Evolutionary conservation across 2,329 filamentous ascomycete genomes (phyloP).

Genomic region (Aspergillus udagawae): DNA sequence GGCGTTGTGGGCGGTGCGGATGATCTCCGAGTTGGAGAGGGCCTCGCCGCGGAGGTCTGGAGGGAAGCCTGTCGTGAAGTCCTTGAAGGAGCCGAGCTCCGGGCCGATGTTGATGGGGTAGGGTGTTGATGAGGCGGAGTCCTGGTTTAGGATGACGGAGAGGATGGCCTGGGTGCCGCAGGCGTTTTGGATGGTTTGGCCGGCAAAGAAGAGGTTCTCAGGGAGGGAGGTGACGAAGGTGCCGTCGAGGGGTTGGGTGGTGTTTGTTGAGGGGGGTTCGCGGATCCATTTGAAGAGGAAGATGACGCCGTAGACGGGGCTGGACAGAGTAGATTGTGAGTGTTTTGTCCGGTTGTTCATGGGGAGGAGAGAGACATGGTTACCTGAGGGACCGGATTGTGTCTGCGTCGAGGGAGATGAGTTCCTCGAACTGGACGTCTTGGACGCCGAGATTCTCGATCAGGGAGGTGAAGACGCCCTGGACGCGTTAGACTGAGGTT

Average conservation of each 20-base stretch:
- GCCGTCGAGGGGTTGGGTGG: conserved; percentile 66
- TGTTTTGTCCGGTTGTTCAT: conserved; percentile 4
- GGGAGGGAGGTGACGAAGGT: conserved; percentile 71
- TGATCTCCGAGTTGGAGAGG: conserved; percentile 65
- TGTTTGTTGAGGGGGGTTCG: conserved; percentile 53
- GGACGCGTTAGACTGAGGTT: conserved; percentile 10
- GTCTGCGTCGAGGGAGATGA: conserved; percentile 80
- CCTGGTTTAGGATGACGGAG: conserved; percentile 85
- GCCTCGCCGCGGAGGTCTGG: conserved; percentile 69
- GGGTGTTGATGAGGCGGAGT: conserved; percentile 26
- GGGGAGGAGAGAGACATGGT: background rate
- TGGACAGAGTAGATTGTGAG: conserved; percentile 21
- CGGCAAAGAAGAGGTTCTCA: conserved; percentile 84
- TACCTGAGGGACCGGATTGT: conserved; percentile 43
- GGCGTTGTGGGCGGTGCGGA: conserved; percentile 80
- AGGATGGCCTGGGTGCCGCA: conserved; percentile 95
- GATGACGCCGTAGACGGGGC: conserved; percentile 89
- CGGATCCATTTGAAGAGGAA: conserved; percentile 88
- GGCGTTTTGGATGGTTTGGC: conserved; percentile 97
- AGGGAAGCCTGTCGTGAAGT: conserved; percentile 81
- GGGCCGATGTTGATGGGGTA: conserved; percentile 64
- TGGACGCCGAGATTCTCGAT: conserved; percentile 89
- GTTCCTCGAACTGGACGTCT: conserved; percentile 94
- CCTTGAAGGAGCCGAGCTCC: conserved; percentile 72
- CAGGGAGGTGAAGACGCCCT: conserved; percentile 96